phyloP scores from a whole-genome alignment of 2,329 filamentous ascomycete genomes.

The Myotisia sp. region DNA sequence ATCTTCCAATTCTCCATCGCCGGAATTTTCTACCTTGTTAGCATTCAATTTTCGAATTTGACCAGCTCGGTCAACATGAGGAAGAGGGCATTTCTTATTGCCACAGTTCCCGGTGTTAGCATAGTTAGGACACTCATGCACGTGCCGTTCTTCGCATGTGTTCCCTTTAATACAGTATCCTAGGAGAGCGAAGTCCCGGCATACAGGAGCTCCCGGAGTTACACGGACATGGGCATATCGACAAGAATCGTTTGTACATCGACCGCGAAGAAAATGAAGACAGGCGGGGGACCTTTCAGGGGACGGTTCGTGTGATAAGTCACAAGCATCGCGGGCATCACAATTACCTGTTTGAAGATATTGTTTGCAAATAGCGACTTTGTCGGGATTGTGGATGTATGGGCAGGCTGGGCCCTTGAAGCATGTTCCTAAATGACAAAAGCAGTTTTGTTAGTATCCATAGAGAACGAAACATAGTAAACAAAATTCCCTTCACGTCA shows the following conservation, averaged over 20 bases:
- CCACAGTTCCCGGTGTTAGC: constrained; percentile 79
- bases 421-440: constrained; percentile 56
- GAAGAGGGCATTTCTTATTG: constrained; percentile 66
- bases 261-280: constrained; percentile 76
- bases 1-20: constrained; percentile 35
- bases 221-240: constrained; percentile 75
- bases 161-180: constrained; percentile 80
- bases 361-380: constrained; percentile 81
- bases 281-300: constrained; percentile 77
- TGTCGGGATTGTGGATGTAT: constrained; percentile 69
- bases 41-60: constrained; percentile 51
- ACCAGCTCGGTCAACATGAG: constrained; percentile 76
- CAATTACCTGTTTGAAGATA: constrained; percentile 70
- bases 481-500: constrained; percentile 4
- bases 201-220: constrained; percentile 63
- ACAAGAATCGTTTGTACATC: constrained; percentile 76
- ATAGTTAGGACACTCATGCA: constrained; percentile 88
- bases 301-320: constrained; percentile 75
- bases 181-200: constrained; percentile 66
- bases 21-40: constrained; percentile 23
- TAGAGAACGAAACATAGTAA: constrained; percentile 12
- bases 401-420: constrained; percentile 65
- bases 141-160: constrained; percentile 66
- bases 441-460: constrained; percentile 20
- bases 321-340: constrained; percentile 62